Evolutionary conservation across 345 rosid species (phyloP), one percentile per base, ranked within the genome.

Genomic region (Brassica juncea): DNA sequence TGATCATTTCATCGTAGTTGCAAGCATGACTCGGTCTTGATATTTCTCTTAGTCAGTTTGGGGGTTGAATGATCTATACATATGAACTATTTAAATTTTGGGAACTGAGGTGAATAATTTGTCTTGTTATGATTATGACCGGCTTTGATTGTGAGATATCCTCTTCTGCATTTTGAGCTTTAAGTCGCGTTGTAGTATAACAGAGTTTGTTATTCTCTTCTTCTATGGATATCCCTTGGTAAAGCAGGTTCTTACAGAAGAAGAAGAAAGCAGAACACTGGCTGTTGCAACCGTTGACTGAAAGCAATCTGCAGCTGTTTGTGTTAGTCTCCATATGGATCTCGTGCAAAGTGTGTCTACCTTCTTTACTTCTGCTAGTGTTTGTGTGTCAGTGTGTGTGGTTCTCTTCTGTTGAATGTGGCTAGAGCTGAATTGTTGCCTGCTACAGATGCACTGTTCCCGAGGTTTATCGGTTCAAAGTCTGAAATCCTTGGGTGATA

Each of bases 271-370:
- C 25, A 55, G 78, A 78, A 16, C 87, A 86, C 73, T 90, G 94
- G 98, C 86, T 94, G 61, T 59, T 92, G 85, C 81, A 80, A 68
- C 89, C 93, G 9, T 9, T 85, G 44, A 87, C 75, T 42, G 91
- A 90, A 81, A 85, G 96, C 88, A 92, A 86, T 84, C 69, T 92
- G 83, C 94, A 90, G 84, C 71, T 92, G 12, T 92, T 90, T 85
- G 87, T 83, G 4, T 91, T 92, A 11, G 59, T 88, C 83, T 85
- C 94, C 23, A 37, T 90, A 12, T 92, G 97, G 97, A 81, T 90
- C 79, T 87, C 96, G 8, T 89, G 88, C 83, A 92, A 92, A 85
- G 96, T 89, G 49, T 68, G 86, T 59, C 12, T 69, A 39, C 25
- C 30, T 47, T 62, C n/a, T 55, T 32, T 44, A 25, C 1, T 74